phyloP scores from a whole-genome alignment of 306 rosid species.

The Rosa rugosa region DNA sequence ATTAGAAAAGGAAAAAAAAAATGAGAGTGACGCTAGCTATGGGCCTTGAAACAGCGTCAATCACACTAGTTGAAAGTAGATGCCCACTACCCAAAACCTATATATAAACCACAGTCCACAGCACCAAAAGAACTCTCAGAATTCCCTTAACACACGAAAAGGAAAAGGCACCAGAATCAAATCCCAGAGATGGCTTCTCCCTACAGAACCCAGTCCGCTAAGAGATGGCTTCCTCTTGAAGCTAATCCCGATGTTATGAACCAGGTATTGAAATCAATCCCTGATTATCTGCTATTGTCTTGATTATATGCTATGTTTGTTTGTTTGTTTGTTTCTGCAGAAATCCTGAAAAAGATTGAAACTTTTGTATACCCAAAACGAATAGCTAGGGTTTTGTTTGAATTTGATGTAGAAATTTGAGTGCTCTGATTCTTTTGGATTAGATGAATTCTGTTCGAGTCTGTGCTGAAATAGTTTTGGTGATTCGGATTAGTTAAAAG shows the following conservation, averaged over 20 bases:
- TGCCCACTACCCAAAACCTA: conserved; percentile 29
- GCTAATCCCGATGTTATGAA: conserved; percentile 97
- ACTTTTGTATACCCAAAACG: background rate
- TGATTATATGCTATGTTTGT: conserved; percentile 15
- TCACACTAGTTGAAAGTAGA: background rate
- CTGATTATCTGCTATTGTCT: background rate
- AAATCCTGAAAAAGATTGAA: background rate
- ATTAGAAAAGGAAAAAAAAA: no score
- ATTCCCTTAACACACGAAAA: background rate
- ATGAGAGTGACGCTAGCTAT: background rate
- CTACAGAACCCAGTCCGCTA: conserved; percentile 47
- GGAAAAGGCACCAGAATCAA: background rate
- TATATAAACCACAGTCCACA: conserved; percentile 14
- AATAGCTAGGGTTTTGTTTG: conserved; percentile 2
- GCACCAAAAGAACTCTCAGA: background rate
- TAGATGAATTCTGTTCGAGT: background rate
- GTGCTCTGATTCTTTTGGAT: background rate
- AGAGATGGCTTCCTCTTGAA: conserved; percentile 99
- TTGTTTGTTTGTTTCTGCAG: conserved; percentile 15
- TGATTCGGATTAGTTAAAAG: background rate
- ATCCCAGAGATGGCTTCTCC: conserved; percentile 47
- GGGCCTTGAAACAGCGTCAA: no score
- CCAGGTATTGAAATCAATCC: conserved; percentile 47
- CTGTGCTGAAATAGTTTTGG: background rate
- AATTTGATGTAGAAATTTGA: background rate